Conservation (phyloP, 1,139 yeast genomes). For the Blastobotrys illinoisensis region DNA sequence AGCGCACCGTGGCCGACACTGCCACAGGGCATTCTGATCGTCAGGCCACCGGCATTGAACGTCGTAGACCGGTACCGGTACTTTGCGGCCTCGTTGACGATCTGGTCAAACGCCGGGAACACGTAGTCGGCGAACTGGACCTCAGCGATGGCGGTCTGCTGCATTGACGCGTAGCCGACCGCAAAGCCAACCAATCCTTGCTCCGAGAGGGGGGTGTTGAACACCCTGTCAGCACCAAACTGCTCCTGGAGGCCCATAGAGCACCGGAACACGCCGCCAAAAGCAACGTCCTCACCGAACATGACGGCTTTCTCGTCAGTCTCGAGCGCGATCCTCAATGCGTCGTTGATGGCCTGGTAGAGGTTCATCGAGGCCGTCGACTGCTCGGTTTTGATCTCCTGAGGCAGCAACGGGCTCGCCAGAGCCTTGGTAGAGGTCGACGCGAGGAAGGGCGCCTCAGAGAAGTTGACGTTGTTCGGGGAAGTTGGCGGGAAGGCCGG, state of each 20-base stretch:
- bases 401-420: slow-evolving; percentile 18
- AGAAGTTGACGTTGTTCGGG: slow-evolving; percentile 22
- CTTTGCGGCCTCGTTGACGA: slow-evolving; percentile 36
- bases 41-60: slow-evolving; percentile 32
- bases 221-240: slow-evolving; percentile 34
- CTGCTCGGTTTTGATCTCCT: slow-evolving; percentile 8
- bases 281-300: slow-evolving; percentile 36
- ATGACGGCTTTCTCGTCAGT: slow-evolving; percentile 34
- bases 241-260: slow-evolving; percentile 35
- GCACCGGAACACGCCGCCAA: slow-evolving; percentile 38
- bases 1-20: slow-evolving; percentile 37
- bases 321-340: slow-evolving; percentile 32
- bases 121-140: slow-evolving; percentile 37
- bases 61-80: slow-evolving; percentile 31
- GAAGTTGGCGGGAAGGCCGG: background rate
- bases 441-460: slow-evolving; percentile 28
- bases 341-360: slow-evolving; percentile 34
- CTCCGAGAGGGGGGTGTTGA: slow-evolving; percentile 35
- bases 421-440: slow-evolving; percentile 20
- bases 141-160: slow-evolving; percentile 36
- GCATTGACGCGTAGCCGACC: slow-evolving; percentile 35
- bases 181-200: slow-evolving; percentile 36
- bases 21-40: slow-evolving; percentile 36
- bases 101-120: slow-evolving; percentile 37
- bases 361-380: slow-evolving; percentile 29